Conservation (phyloP, 1,139 yeast genomes). For the Pichia sp. region DNA sequence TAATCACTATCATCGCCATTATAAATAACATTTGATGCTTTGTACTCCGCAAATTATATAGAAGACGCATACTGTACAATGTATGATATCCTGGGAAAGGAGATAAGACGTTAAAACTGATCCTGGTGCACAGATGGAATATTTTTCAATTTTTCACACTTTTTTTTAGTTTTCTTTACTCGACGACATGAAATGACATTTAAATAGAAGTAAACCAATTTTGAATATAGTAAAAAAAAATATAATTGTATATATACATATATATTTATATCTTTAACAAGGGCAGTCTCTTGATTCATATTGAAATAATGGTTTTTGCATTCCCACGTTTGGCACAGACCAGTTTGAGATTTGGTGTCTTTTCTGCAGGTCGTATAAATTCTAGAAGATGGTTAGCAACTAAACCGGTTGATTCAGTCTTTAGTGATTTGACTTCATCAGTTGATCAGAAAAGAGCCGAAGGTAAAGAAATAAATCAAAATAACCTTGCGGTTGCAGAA, state of each 20-base stretch:
- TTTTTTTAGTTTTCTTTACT: neutral
- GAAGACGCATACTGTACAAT: neutral
- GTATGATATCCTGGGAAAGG: too few relatives aligned
- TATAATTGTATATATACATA: too few relatives aligned
- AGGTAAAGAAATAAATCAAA: neutral
- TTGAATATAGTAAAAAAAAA: too few relatives aligned
- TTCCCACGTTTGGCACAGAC: constrained; percentile 1
- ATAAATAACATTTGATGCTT: neutral
- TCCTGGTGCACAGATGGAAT: neutral
- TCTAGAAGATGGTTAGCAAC: constrained; percentile 5
- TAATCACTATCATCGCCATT: too few relatives aligned
- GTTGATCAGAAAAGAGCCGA: constrained; percentile 5
- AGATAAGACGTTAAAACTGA: neutral
- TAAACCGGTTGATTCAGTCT: constrained; percentile 16
- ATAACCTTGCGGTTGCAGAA: constrained; percentile 9
- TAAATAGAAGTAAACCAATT: too few relatives aligned
- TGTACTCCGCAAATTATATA: neutral
- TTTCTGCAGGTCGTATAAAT: neutral
- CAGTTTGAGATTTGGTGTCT: neutral
- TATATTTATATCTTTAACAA: too few relatives aligned
- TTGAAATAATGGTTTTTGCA: neutral
- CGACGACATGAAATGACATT: neutral
- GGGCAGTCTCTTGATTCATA: neutral
- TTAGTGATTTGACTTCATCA: constrained; percentile 21
- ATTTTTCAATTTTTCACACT: neutral